Evolutionary conservation across 495 filamentous ascomycete genomes (phyloP).

Genomic region (Podospora didyma): DNA sequence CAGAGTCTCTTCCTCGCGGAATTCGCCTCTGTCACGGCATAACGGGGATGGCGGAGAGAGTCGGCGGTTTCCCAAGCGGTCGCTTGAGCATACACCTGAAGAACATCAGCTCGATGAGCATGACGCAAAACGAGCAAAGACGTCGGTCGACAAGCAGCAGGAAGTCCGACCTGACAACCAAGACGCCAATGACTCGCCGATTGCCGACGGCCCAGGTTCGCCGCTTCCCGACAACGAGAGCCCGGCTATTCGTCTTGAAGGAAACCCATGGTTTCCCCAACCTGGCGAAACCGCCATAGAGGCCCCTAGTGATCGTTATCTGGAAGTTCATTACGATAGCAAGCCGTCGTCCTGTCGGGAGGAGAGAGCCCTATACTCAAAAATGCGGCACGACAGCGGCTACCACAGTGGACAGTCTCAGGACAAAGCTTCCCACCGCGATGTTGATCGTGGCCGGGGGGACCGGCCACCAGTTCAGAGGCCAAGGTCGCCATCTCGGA

Average conservation of each 20-base stretch:
- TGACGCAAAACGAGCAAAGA: slow-evolving; percentile 16
- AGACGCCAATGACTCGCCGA: slow-evolving; percentile 1
- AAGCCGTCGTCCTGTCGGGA: slow-evolving; percentile 11
- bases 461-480: slow-evolving; percentile 8
- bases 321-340: slow-evolving; percentile 6
- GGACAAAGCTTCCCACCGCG: slow-evolving; percentile 12
- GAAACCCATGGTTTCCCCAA: slow-evolving; percentile 26
- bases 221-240: slow-evolving; percentile 6
- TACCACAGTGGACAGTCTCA: slow-evolving; percentile 29
- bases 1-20: neutral
- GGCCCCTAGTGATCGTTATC: slow-evolving; percentile 2
- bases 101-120: slow-evolving; percentile 2
- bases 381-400: slow-evolving; percentile 28
- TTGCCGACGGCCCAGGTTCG: too few relatives aligned
- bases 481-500: slow-evolving; percentile 12
- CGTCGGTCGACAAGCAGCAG: neutral
- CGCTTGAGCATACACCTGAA: slow-evolving; percentile 10
- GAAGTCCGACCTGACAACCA: neutral
- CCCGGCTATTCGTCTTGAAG: slow-evolving; percentile 5
- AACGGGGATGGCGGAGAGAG: slow-evolving; percentile 1
- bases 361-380: slow-evolving; percentile 10
- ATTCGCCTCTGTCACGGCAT: neutral
- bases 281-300: slow-evolving; percentile 16
- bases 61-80: slow-evolving; percentile 15
- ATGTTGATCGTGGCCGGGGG: slow-evolving; percentile 5